Evolutionary conservation across 257 asterid genomes (phyloP).

Genomic region (Misopates orontium): DNA sequence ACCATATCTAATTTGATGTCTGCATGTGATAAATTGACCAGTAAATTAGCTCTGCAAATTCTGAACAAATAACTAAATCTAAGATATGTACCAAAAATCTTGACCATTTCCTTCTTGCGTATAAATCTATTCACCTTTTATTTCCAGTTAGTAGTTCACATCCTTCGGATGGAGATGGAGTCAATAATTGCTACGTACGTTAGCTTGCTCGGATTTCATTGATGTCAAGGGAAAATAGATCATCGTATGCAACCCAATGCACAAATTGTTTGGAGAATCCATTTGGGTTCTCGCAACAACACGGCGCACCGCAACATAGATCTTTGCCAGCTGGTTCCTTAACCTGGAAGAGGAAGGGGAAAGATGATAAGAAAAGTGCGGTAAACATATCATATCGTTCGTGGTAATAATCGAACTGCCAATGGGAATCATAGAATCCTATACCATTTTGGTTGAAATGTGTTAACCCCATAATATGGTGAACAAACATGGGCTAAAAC

Average conservation of each 20-base stretch:
- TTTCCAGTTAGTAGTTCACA: slow-evolving; percentile 37
- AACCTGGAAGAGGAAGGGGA: slow-evolving; percentile 36
- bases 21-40: slow-evolving; percentile 20
- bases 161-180: slow-evolving; percentile 63
- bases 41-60: slow-evolving; percentile 37
- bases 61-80: slow-evolving; percentile 18
- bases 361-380: neutral
- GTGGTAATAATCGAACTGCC: no score
- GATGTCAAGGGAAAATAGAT: slow-evolving; percentile 50
- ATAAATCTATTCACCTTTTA: slow-evolving; percentile 34
- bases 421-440: no score
- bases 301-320: slow-evolving; percentile 26
- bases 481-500: no score
- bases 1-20: slow-evolving; percentile 22
- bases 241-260: slow-evolving; percentile 67
- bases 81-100: slow-evolving; percentile 42
- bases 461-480: no score
- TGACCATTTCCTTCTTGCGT: slow-evolving; percentile 19
- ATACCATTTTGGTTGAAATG: no score
- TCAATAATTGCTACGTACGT: slow-evolving; percentile 21
- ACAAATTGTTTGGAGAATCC: slow-evolving; percentile 63
- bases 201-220: slow-evolving; percentile 9
- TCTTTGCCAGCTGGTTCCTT: slow-evolving; percentile 45
- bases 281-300: slow-evolving; percentile 28
- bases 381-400: no score